Percentiles rank a stretch among this genome's conserved stretches.
Conservation (phyloP, 2,329 filamentous ascomycete species). For the Botrytis byssoidea region DNA sequence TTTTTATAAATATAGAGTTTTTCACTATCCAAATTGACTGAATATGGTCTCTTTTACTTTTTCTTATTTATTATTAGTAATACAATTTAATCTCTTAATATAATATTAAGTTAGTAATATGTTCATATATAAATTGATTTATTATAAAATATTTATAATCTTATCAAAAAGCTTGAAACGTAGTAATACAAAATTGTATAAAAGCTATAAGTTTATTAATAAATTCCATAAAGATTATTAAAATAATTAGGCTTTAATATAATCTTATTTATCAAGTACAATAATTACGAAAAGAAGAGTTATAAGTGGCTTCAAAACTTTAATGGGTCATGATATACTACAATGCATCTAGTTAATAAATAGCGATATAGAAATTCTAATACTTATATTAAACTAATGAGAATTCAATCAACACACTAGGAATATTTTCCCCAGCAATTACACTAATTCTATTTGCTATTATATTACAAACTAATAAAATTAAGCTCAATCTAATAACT, state of each 20-base stretch:
- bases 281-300: constrained; percentile 31
- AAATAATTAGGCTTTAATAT: constrained; percentile 39
- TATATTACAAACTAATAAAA: constrained; percentile 16
- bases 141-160: constrained; percentile 42
- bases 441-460: constrained; percentile 29
- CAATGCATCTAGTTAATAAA: constrained; percentile 42
- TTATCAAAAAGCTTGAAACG: constrained; percentile 44
- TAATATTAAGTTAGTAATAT: constrained; percentile 38
- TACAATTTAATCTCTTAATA: neutral
- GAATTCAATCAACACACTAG: constrained; percentile 30
- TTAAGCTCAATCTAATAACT: constrained; percentile 20
- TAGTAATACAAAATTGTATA: constrained; percentile 44
- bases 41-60: constrained; percentile 44
- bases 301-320: constrained; percentile 38
- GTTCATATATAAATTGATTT: constrained; percentile 44
- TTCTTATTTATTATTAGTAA: constrained; percentile 44
- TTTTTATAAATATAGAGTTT: constrained; percentile 43
- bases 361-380: constrained; percentile 18
- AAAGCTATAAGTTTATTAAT: constrained; percentile 41
- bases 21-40: constrained; percentile 44
- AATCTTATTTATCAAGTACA: constrained; percentile 13
- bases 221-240: constrained; percentile 43
- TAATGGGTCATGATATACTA: constrained; percentile 45
- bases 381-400: neutral
- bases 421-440: constrained; percentile 30